Conservation (phyloP, 345 rosid genomes). For the sweet orange (Citrus sinensis) region DVS_A1.0 CM039167.1:5541001-5541500, state of each 20-base stretch:
- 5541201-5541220: slow-evolving; percentile 78
- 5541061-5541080: slow-evolving; percentile 83
- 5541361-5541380: not conserved
- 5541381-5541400: not conserved
- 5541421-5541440: not conserved
- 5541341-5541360: not conserved
- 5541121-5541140: slow-evolving; percentile 85
- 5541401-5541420: not conserved
- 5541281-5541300: slow-evolving; percentile 60
- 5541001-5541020: slow-evolving; percentile 5
- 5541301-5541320: slow-evolving; percentile 8
- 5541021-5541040: not conserved
- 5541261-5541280: slow-evolving; percentile 79
- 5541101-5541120: slow-evolving; percentile 82
- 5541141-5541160: slow-evolving; percentile 69
- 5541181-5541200: slow-evolving; percentile 67
- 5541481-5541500: not conserved
- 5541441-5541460: slow-evolving; percentile 1
- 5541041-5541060: slow-evolving; percentile 28
- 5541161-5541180: slow-evolving; percentile 75
- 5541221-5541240: slow-evolving; percentile 76
- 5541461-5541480: not conserved
- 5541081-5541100: slow-evolving; percentile 81
- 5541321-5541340: not conserved
- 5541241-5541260: slow-evolving; percentile 78